Base-by-base conservation (phyloP, 2,329 filamentous ascomycete species). In the Beauveria scarabaeidicola region DNA sequence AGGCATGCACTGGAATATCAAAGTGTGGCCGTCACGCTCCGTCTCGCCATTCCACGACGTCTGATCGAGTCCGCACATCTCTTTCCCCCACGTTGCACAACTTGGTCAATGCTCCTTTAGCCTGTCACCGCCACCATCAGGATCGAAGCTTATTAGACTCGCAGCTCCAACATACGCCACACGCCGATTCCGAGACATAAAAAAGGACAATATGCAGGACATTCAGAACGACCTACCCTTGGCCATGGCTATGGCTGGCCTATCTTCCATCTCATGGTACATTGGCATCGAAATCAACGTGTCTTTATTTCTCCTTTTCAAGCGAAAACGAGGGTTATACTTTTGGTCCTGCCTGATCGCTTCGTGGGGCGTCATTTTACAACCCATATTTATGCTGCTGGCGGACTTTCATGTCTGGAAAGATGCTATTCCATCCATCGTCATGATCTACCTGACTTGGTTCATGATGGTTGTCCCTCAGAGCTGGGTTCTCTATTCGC, bases 401-500 rank as follows among this genome's bases (percentile, higher is more conserved):
- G 77, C 76, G 61, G 63, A 64, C 32, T 64, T 64, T 58, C 70
- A 50, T 17, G 43, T 64, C 11, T 62, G 56, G 58, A 61, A 47
- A 1, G 52, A 61, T 41, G 52, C 52, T 1, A 53, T 63, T 7
- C 61, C 60, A 3, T 59, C 61, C 4, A 52, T 64, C 17, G 56
- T 57, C 53, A 57, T 65, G 50, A 66, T 65, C 15, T 63, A 64
- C 23, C 23, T 65, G 1, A 62, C 62, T 4, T 69, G 67, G 67
- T 60, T 64, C 8, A 64, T 64, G 3, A 84, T 85, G 80, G 77
- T 86, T 1, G 81, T 81, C 5, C 82, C 82, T 0, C 81, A 85
- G 66, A 78, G 78, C 0, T 65, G 84, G 23, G 82, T 86, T 2
- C 72, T 86, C 1, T 86, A 82, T 71, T 85, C 82, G 2, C 77